Evolutionary conservation across 768 basidiomycete species (phyloP), one percentile per base, ranked within the genome.

Genomic region (Coprinopsis strossmayeri): DNA sequence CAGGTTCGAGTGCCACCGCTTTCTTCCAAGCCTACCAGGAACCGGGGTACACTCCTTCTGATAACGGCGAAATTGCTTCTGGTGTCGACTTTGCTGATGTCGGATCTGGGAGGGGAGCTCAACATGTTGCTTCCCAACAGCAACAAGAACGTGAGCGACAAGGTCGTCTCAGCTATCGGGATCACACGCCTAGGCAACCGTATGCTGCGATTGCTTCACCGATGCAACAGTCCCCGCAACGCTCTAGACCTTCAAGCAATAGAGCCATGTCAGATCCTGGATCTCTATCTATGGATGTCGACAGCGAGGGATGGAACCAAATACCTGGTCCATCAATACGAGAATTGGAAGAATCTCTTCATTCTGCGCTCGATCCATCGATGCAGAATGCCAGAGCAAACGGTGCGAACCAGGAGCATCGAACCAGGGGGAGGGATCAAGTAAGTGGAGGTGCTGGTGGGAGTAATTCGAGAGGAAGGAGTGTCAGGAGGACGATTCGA

Each of bases 71-170:
- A 15, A 64, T 81, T 60, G 88, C 84, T 13, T 86, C 84, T 20
- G 87, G 88, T 56, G 72, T 86, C 44, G 74, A 83, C 55, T 87
- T 75, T 53, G 84, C 86, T 3, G 87, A 90, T 60, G 82, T 87
- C 51, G 85, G 84, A 2, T 85, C 87, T 58, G 84, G 84, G 2
- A 73, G 82, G 24, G 84, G 83, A 3, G 40, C 20, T 24, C 37
- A 13, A 38, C 37, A 20, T 7, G 12, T 38, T 7, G 37, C 12
- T 38, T 38, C 12, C 37, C 37, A n/a, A n/a, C n/a, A n/a, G n/a
- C n/a, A n/a, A n/a, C n/a, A n/a, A n/a, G n/a, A n/a, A n/a, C n/a
- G n/a, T n/a, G n/a, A n/a, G n/a, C 30, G 15, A 32, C 30, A 32
- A 15, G 9, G 30, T 7, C 30, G 15, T 43, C 45, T 38, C 46